Conservation (phyloP, 225 moss, liverwort and hornwort species). For the Marchantia paleacea region DNA sequence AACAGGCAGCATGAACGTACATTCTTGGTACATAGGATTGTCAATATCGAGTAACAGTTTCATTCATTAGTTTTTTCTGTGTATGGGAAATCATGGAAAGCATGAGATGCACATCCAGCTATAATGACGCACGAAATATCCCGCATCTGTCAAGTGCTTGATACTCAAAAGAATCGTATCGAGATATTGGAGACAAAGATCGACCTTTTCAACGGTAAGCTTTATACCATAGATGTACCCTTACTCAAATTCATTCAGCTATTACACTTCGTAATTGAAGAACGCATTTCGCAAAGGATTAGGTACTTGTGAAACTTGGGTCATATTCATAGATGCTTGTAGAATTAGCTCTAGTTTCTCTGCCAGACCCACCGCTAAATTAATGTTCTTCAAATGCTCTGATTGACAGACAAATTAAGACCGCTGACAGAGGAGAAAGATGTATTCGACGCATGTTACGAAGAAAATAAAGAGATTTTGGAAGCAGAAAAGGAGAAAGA, state of each 20-base stretch:
- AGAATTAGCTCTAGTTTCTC: too few relatives aligned
- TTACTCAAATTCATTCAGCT: too few relatives aligned
- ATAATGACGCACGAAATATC: background rate
- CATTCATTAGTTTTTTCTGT: too few relatives aligned
- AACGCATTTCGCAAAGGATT: too few relatives aligned
- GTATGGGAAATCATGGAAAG: too few relatives aligned
- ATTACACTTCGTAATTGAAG: too few relatives aligned
- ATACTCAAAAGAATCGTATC: background rate
- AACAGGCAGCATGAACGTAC: too few relatives aligned
- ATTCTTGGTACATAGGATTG: too few relatives aligned
- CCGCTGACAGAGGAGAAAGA: background rate
- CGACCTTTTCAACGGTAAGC: background rate
- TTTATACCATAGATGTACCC: background rate
- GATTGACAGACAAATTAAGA: background rate
- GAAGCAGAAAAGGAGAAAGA: background rate
- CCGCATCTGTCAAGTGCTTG: background rate
- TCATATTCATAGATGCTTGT: too few relatives aligned
- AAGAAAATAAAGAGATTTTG: background rate
- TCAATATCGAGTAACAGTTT: too few relatives aligned
- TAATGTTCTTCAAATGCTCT: background rate
- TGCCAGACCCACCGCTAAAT: background rate
- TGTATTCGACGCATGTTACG: background rate
- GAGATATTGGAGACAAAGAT: background rate
- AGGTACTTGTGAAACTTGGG: too few relatives aligned
- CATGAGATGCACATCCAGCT: too few relatives aligned